These are phyloP conservation scores for Kalmusia sp. DNA, from an alignment of 2,329 filamentous ascomycete genomes.

Conservation along the genomic window DNA sequence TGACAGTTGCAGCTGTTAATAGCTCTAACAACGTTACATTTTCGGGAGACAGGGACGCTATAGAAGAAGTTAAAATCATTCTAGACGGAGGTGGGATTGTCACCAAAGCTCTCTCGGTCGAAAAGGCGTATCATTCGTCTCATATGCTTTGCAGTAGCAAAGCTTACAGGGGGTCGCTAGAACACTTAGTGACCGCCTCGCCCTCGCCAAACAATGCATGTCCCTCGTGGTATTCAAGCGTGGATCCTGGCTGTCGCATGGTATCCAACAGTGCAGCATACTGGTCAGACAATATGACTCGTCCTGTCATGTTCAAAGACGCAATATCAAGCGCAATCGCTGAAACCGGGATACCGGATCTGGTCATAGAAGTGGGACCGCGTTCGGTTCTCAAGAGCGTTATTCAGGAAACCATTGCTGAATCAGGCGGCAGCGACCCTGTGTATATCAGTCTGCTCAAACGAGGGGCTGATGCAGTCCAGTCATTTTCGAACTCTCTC, in stretches of 20 bases:
- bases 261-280: slow-evolving; percentile 31
- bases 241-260: slow-evolving; percentile 7
- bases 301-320: slow-evolving; percentile 53
- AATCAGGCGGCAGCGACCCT: slow-evolving; percentile 1
- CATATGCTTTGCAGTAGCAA: slow-evolving; percentile 26
- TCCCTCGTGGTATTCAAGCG: slow-evolving; percentile 11
- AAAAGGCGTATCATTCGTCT: slow-evolving; percentile 30
- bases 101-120: slow-evolving; percentile 15
- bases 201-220: neutral
- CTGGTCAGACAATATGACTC: slow-evolving; percentile 56
- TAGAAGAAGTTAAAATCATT: neutral
- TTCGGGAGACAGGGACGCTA: slow-evolving; percentile 2
- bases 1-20: slow-evolving; percentile 31
- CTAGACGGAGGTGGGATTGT: neutral
- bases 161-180: slow-evolving; percentile 2
- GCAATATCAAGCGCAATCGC: slow-evolving; percentile 40
- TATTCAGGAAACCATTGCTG: slow-evolving; percentile 7
- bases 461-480: slow-evolving; percentile 24
- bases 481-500: slow-evolving; percentile 21
- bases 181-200: neutral
- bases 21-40: neutral
- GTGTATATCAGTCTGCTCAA: slow-evolving; percentile 19
- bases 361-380: slow-evolving; percentile 54
- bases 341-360: slow-evolving; percentile 20
- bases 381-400: slow-evolving; percentile 50